These are phyloP conservation scores for Globisporangium parvum DNA, from an alignment of 352 stramenopile genomes.

Conservation along the genomic window DNA sequence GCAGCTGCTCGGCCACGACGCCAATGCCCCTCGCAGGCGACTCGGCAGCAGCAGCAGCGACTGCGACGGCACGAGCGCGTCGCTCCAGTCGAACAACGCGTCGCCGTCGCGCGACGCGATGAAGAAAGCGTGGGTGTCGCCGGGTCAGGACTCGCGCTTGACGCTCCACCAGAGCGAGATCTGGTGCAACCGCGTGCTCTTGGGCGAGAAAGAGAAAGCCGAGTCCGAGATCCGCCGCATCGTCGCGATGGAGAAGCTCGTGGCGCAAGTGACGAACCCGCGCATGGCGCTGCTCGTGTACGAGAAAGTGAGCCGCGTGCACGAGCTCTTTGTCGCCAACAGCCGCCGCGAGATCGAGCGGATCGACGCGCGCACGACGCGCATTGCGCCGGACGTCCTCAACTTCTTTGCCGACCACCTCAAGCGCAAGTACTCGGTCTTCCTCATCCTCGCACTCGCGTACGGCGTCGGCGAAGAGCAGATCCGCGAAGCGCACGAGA, in stretches of 20 bases:
- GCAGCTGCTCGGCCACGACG: constrained; percentile 24
- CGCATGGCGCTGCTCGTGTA: constrained; percentile 85
- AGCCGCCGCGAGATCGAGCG: constrained; percentile 67
- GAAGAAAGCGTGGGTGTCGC: constrained; percentile 55
- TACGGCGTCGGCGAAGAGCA: constrained; percentile 73
- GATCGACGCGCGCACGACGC: constrained; percentile 31
- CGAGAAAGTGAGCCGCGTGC: constrained; percentile 84
- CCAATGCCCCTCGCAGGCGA: constrained; percentile 2
- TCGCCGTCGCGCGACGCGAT: constrained; percentile 7
- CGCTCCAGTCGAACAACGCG: constrained; percentile 9
- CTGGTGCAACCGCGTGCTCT: constrained; percentile 78
- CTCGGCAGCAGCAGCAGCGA: background rate
- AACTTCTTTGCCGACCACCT: constrained; percentile 84
- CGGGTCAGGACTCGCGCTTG: constrained; percentile 75
- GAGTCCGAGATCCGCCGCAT: constrained; percentile 79
- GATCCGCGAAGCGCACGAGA: constrained; percentile 75
- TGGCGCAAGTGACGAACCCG: constrained; percentile 67
- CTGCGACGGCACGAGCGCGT: constrained; percentile 5
- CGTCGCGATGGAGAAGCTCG: constrained; percentile 81
- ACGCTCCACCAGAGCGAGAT: constrained; percentile 83
- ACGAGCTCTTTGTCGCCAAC: constrained; percentile 80
- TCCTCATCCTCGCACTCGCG: constrained; percentile 74
- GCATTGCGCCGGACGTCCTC: constrained; percentile 52
- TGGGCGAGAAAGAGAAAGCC: constrained; percentile 76
- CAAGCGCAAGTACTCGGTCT: constrained; percentile 86